Conservation (phyloP, 2,329 filamentous ascomycete species). For the Ophiosphaerella herpotricha region DNA sequence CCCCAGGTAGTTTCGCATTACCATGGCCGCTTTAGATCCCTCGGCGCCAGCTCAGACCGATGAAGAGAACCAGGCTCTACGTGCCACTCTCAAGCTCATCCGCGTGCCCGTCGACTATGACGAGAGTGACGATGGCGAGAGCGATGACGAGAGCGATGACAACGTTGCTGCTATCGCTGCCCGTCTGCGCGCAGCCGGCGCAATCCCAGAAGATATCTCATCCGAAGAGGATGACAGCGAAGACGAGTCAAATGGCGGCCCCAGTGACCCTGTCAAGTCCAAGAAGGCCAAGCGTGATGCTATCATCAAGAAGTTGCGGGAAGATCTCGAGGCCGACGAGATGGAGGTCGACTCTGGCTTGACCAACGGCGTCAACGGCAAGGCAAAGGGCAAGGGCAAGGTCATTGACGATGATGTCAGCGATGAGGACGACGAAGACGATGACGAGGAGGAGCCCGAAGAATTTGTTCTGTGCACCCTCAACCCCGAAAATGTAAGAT, state of each 20-base stretch:
- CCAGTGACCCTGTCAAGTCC: conserved; percentile 86
- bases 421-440: conserved; percentile 53
- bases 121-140: conserved; percentile 60
- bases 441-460: conserved; percentile 68
- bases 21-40: conserved; percentile 97
- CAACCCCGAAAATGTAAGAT: conserved; percentile 83
- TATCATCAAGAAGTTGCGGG: conserved; percentile 76
- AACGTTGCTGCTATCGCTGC: conserved; percentile 49
- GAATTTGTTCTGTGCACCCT: conserved; percentile 96
- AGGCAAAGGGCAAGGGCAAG: conserved; percentile 59
- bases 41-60: conserved; percentile 64
- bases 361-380: conserved; percentile 59
- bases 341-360: conserved; percentile 68
- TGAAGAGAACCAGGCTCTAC: conserved; percentile 57
- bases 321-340: conserved; percentile 69
- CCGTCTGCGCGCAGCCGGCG: conserved; percentile 40
- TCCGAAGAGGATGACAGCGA: conserved; percentile 61
- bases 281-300: conserved; percentile 84
- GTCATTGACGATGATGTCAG: conserved; percentile 75
- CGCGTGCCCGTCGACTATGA: conserved; percentile 68
- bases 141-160: conserved; percentile 55
- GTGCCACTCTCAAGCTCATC: conserved; percentile 89
- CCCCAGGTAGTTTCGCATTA: conserved; percentile 79
- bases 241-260: conserved; percentile 82
- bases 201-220: conserved; percentile 41